Base-by-base conservation (phyloP, 345 rosid genomes). In the Bruguiera parviflora region DNA sequence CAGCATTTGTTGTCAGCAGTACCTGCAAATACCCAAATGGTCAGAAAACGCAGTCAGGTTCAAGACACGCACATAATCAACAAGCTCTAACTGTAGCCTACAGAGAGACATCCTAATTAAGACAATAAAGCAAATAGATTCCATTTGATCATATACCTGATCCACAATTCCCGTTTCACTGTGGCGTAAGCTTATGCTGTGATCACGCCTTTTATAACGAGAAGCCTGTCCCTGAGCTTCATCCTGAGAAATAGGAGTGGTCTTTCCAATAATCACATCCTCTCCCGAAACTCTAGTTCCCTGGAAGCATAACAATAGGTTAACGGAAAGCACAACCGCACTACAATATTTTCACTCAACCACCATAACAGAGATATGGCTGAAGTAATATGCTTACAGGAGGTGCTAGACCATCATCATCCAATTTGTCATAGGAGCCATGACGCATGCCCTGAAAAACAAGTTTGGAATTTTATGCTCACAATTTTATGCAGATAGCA, bases 341-440 rank as follows among this genome's bases (percentile, higher is more conserved):
- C 33, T 66, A 56, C 22, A 25, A 5, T 20, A 49, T 37, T 22
- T 59, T 21, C 15, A 1, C 4, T 15, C n/a, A 67, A 61, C 32
- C 31, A 74, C 59, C 19, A 56, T 49, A 51, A 64, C 5, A 64
- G 35, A 29, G 10, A 4, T 47, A 8, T 35, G 5, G 46, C 58
- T 51, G n/a, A 60, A 29, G 13, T 70, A 53, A 67, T 67, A 22
- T 31, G 73, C 95, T 85, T 79, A 91, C 96, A 61, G 98, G 98
- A 83, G 96, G 98, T 29, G 95, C 98, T 73, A 94, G 96, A 78
- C 98, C 98, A 87, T 94, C 98, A 73, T 94, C 97, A 56, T 94
- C 98, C 82, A 94, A 75, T 73, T 94, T 94, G 63, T 94, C 97
- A 66, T 94, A 94, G 43, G 99, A 94, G 68, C 99, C 99, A 86